phyloP scores from a whole-genome alignment of 2,329 filamentous ascomycete species.

The Stachybotrys elegans region DNA sequence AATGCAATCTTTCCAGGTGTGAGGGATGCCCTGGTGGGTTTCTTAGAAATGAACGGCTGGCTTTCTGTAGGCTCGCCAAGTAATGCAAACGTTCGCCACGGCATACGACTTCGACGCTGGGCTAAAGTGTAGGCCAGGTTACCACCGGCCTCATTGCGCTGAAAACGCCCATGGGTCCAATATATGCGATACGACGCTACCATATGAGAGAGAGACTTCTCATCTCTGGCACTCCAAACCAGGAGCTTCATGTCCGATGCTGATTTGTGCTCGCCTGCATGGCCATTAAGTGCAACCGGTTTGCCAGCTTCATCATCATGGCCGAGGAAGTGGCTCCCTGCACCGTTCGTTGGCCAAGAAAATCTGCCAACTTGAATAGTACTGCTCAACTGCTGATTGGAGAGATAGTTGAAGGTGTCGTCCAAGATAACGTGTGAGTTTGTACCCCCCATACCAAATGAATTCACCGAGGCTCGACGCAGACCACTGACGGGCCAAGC shows the following conservation, averaged over 20 bases:
- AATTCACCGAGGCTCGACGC: background rate
- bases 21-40: background rate
- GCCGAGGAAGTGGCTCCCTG: background rate
- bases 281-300: background rate
- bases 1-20: constrained; percentile 6
- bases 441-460: background rate
- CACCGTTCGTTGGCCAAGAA: background rate
- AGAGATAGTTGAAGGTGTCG: background rate
- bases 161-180: background rate
- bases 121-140: background rate
- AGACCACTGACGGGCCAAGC: background rate
- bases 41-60: background rate
- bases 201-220: background rate
- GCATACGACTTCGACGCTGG: background rate
- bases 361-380: background rate
- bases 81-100: background rate
- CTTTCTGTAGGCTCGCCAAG: background rate
- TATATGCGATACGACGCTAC: background rate
- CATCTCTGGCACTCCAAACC: background rate
- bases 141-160: background rate
- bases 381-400: background rate
- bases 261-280: background rate
- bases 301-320: background rate
- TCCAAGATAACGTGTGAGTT: background rate
- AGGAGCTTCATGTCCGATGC: background rate